Percentiles rank a stretch among this genome's conserved stretches.
phyloP scores from a whole-genome alignment of 257 asterid genomes.

The Rauvolfia tetraphylla region DNA sequence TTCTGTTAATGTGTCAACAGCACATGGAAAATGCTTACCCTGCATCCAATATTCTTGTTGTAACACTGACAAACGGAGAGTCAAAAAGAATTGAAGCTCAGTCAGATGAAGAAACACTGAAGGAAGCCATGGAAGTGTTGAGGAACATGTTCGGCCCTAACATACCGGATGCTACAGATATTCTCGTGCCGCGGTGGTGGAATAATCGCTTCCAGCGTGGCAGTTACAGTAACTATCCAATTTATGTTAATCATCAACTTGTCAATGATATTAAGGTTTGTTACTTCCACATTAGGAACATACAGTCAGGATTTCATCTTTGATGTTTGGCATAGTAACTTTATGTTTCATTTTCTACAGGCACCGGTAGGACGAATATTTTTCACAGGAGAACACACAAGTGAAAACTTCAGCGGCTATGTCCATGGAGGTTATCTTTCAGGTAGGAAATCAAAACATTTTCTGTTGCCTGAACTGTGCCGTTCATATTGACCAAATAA shows the following conservation, averaged over 20 bases:
- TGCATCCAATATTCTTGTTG: slow-evolving; percentile 81
- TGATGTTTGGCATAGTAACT: neutral
- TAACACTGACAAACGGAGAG: slow-evolving; percentile 85
- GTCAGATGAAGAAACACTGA: slow-evolving; percentile 63
- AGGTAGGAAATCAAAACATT: slow-evolving; percentile 36
- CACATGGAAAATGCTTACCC: slow-evolving; percentile 98
- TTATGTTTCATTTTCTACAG: slow-evolving; percentile 32
- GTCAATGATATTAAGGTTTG: slow-evolving; percentile 66
- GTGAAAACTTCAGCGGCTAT: slow-evolving; percentile 75
- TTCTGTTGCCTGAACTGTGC: neutral
- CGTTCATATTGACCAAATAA: neutral
- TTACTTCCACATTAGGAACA: neutral
- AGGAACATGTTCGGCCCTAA: slow-evolving; percentile 78
- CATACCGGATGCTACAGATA: slow-evolving; percentile 67
- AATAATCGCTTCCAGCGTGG: slow-evolving; percentile 86
- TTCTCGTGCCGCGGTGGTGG: slow-evolving; percentile 97
- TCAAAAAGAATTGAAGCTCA: slow-evolving; percentile 86
- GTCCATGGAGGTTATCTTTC: slow-evolving; percentile 96
- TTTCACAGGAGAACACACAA: slow-evolving; percentile 94
- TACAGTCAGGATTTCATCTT: neutral
- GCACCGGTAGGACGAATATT: slow-evolving; percentile 81
- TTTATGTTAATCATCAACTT: slow-evolving; percentile 52
- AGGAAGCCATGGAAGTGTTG: slow-evolving; percentile 89
- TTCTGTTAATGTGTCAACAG: slow-evolving; percentile 40
- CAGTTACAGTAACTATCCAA: slow-evolving; percentile 86